Evolutionary conservation across 768 basidiomycete species (phyloP), one percentile per base, ranked within the genome.

Genomic region (Kondoa malvinella): DNA sequence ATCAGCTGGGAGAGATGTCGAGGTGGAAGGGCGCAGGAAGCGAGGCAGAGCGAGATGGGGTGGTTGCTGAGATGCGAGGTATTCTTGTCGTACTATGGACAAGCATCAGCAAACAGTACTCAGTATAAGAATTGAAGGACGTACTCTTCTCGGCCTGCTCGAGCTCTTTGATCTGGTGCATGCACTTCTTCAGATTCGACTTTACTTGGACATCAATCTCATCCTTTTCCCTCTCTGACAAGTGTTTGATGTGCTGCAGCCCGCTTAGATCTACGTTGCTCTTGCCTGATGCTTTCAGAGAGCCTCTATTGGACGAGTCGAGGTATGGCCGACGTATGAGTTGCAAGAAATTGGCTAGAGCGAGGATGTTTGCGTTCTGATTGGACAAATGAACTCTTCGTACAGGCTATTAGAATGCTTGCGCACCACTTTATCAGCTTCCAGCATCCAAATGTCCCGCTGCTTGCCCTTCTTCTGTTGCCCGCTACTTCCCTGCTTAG

Each of bases 201-300:
- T 87, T 86, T 33, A 89, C 87, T 75, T 94, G 88, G 69, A 92
- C 79, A 81, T 99, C 95, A 65, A 99, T 88, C 78, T 95, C 90
- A 78, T 96, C 92, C 69, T 92, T 82, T 76, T 99, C 92, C 70
- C 89, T 85, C 75, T 96, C 92, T 8, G 85, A 84, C 3, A 99
- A 82, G 61, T 73, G 76, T 61, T 76, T 76, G 15, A 75, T 76
- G 25, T 71, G 72, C 50, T 76, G 73, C 74, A 75, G 76, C 26
- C 65, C 76, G 21, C 66, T 63, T 31, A 31, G 60, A 57, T 56
- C 58, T 65, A 62, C 62, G 26, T 27, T 25, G n/a, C n/a, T n/a
- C n/a, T n/a, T n/a, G n/a, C n/a, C n/a, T n/a, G n/a, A n/a, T n/a
- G n/a, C n/a, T n/a, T n/a, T n/a, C n/a, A n/a, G n/a, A n/a, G n/a